phyloP scores from a whole-genome alignment of 805 yeast genomes.

The Yarrowia sp. region DNA sequence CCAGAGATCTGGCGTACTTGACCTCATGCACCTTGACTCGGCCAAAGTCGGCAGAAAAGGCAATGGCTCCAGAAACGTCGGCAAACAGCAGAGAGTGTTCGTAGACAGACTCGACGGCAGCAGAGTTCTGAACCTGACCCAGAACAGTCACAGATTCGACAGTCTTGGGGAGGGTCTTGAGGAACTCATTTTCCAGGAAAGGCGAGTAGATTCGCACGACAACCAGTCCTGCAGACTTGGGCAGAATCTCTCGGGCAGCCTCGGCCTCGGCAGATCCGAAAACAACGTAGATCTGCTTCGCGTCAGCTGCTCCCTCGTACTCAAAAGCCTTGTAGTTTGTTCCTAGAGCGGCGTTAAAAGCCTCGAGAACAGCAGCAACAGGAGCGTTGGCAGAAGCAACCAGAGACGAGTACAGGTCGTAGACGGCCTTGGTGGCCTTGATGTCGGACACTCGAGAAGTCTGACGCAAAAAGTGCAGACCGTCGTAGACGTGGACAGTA shows the following conservation, averaged over 20 bases:
- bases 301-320: slow-evolving; percentile 58
- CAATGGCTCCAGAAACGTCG: slow-evolving; percentile 71
- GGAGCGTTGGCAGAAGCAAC: background rate
- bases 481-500: slow-evolving; percentile 74
- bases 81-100: slow-evolving; percentile 52
- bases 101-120: slow-evolving; percentile 36
- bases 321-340: slow-evolving; percentile 60
- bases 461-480: slow-evolving; percentile 58
- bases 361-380: slow-evolving; percentile 36
- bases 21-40: slow-evolving; percentile 27
- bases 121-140: slow-evolving; percentile 48
- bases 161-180: slow-evolving; percentile 54
- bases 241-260: slow-evolving; percentile 46
- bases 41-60: slow-evolving; percentile 17
- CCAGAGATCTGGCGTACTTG: slow-evolving; percentile 33
- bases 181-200: slow-evolving; percentile 62
- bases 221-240: slow-evolving; percentile 42
- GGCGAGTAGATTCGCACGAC: slow-evolving; percentile 83
- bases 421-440: slow-evolving; percentile 29
- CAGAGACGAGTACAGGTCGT: slow-evolving; percentile 12
- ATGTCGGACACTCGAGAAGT: slow-evolving; percentile 38
- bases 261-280: slow-evolving; percentile 69
- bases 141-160: slow-evolving; percentile 63
- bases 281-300: slow-evolving; percentile 76
- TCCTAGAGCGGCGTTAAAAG: slow-evolving; percentile 54